phyloP scores from a whole-genome alignment of 1,139 yeast species.

The Taiozyma sp. region DNA sequence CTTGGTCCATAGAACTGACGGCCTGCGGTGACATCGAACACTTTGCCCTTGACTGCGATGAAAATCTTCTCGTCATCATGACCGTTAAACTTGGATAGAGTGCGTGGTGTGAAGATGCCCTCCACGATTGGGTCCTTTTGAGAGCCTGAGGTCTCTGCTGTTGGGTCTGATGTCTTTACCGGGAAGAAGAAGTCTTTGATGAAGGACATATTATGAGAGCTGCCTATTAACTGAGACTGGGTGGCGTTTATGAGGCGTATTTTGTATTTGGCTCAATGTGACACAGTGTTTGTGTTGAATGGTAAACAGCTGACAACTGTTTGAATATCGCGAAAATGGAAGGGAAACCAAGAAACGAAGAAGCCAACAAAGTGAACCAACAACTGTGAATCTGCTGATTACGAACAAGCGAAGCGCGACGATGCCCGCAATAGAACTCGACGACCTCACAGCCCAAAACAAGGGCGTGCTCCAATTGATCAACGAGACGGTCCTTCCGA shows the following conservation, averaged over 20 bases:
- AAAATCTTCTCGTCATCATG: conserved; percentile 70
- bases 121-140: conserved; percentile 55
- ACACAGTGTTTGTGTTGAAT: too few relatives aligned
- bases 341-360: too few relatives aligned
- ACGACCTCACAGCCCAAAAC: conserved; percentile 51
- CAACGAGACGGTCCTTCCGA: conserved; percentile 38
- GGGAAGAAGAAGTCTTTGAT: conserved; percentile 32
- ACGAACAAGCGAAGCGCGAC: not conserved
- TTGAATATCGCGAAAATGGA: too few relatives aligned
- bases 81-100: conserved; percentile 75
- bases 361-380: not conserved
- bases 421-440: conserved; percentile 36
- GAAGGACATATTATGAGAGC: conserved; percentile 29
- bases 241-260: not conserved
- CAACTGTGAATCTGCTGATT: not conserved
- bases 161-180: conserved; percentile 34
- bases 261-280: too few relatives aligned
- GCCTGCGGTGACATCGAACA: conserved; percentile 80
- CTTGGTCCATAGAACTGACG: conserved; percentile 92
- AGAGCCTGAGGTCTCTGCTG: conserved; percentile 20
- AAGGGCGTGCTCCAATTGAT: conserved; percentile 47
- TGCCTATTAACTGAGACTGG: too few relatives aligned
- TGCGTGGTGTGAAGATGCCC: conserved; percentile 74
- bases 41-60: conserved; percentile 79
- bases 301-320: too few relatives aligned